Conservation (phyloP, 179 eudicot species). For the Sideroxylon spinosum region DNA sequence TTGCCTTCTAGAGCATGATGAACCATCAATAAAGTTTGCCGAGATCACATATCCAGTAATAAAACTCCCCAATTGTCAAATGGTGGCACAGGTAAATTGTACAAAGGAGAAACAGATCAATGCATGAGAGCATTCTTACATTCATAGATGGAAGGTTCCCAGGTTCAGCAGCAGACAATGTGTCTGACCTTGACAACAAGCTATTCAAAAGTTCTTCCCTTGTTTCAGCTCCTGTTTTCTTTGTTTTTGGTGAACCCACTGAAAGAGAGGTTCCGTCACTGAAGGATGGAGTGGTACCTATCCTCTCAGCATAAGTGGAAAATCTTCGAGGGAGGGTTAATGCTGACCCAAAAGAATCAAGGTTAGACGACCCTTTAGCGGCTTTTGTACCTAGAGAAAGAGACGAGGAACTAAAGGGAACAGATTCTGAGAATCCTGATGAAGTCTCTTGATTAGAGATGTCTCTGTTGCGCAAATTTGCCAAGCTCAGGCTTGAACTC, state of each 20-base stretch:
- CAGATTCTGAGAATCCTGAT: conserved; percentile 43
- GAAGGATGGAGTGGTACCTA: conserved; percentile 50
- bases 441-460: conserved; percentile 45
- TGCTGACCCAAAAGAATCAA: conserved; percentile 50
- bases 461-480: conserved; percentile 43
- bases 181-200: conserved; percentile 56
- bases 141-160: conserved; percentile 41
- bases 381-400: conserved; percentile 43
- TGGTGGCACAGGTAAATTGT: not conserved
- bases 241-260: conserved; percentile 47
- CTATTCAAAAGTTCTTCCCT: conserved; percentile 76
- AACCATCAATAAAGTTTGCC: not conserved
- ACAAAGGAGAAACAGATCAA: not conserved
- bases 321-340: conserved; percentile 56
- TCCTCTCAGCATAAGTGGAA: conserved; percentile 84
- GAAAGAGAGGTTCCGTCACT: conserved; percentile 53
- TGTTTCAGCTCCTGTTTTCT: conserved; percentile 86
- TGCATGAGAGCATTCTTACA: conserved; percentile 43
- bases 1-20: too few relatives aligned
- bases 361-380: conserved; percentile 34
- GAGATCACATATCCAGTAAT: not conserved
- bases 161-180: conserved; percentile 47
- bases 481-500: conserved; percentile 33
- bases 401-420: conserved; percentile 51
- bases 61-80: conserved; percentile 3